Percentiles rank a stretch among this genome's conserved stretches.
Conservation (phyloP, 1,139 yeast genomes). For the Citeromyces hawaiiensis region DNA sequence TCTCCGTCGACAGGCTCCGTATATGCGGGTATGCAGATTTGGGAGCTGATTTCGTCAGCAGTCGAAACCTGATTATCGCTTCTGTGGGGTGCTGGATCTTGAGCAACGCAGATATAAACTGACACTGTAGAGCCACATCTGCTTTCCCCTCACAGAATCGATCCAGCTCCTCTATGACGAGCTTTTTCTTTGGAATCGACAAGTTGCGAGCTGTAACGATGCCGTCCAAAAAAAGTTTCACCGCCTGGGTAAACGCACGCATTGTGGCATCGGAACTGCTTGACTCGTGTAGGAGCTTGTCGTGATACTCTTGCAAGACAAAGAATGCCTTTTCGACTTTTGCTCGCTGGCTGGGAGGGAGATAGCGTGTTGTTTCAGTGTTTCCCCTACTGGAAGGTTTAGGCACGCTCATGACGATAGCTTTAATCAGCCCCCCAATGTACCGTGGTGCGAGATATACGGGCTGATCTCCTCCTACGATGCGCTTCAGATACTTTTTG, state of each 20-base stretch:
- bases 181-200: neutral
- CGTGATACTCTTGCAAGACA: neutral
- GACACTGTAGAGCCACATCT: neutral
- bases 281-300: neutral
- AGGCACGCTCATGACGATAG: neutral
- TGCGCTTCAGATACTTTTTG: neutral
- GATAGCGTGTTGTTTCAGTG: neutral
- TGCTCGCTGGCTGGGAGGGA: neutral
- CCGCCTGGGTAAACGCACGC: neutral
- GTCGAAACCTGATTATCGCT: neutral
- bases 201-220: neutral
- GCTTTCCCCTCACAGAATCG: neutral
- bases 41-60: neutral
- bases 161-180: neutral
- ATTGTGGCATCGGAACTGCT: neutral
- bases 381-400: neutral
- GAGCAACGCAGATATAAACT: neutral
- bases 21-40: neutral
- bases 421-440: neutral
- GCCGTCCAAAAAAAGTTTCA: neutral
- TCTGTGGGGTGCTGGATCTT: constrained; percentile 1
- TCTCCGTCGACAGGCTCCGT: neutral
- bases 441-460: neutral
- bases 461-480: neutral
- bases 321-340: neutral